Base-by-base conservation (phyloP, 352 stramenopile genomes). In the Globisporangium viniferum region DNA sequence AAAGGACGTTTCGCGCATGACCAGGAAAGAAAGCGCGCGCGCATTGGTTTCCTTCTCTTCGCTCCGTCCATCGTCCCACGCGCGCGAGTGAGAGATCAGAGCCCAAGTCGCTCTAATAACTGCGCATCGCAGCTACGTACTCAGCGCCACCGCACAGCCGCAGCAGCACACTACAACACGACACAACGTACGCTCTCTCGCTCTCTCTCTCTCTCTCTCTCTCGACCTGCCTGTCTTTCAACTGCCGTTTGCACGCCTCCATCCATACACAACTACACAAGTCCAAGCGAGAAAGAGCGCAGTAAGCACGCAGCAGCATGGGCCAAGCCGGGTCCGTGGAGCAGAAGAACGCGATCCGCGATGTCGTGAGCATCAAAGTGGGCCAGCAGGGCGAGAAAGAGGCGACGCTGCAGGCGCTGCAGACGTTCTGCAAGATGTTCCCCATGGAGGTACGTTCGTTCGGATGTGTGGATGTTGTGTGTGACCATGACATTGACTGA, bases 381-480 rank as follows among this genome's bases (percentile, higher is more conserved):
- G 76, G 77, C n/a, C 74, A 64, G 36, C 60, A 75, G 54, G 73
- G 74, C 1, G 77, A 90, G 59, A 77, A 73, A 33, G 72, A 72
- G 20, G 64, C 69, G 8, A 75, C 89, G n/a, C 73, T 89, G 44
- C 71, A 82, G 62, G 80, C 79, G 29, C 67, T 94, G 71, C 80
- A 79, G 62, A 84, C 85, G 24, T 95, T 95, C 65, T 92, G 84
- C 69, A 68, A 76, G 20, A 79, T 91, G 68, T 95, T 95, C 59
- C 86, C 88, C 20, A 59, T 88, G 35, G 82, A 92, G 71, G 82
- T 90, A 54, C 54, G 66, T 55, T 15, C 31, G 15, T 22, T 10
- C 10, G 36, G 10, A 12, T 22, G 15, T 51, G 18, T 51, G 39
- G 7, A 14, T 22, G 18, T 6, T 51, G 6, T 60, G 54, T 48